Base-by-base conservation (phyloP, 2,329 filamentous ascomycete species). In the Venturia aucupariae region DNA sequence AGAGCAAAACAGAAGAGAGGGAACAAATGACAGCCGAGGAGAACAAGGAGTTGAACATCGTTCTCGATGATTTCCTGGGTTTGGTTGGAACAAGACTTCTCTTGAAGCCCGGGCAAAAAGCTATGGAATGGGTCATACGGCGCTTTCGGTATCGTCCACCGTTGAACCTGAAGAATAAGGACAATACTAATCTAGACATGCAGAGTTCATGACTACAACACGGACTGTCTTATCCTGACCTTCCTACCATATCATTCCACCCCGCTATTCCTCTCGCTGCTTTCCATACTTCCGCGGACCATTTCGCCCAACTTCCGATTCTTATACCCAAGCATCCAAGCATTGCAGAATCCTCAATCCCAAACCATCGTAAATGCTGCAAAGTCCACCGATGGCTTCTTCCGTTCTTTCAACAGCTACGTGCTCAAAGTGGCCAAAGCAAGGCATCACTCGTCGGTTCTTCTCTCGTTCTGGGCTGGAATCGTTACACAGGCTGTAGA, bases 191-290 rank as follows among this genome's bases (percentile, higher is more conserved):
- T 44, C 27, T n/a, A 8, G 27, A 67, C 67, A 60, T 35, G 55
- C 69, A 95, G 92, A 69, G 86, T 96, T 62, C 94, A 99, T 74
- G 90, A 97, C 75, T 88, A 92, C 76, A 97, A 96, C 75, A 93
- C 90, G 4, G 80, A 84, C 3, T 83, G 83, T 41, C 78, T 96
- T 17, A 80, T 97, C 54, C 83, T 92, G 68, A 90, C 92, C 2
- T 97, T 97, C 74, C 81, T 99, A 5, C 94, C 94, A 1, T 97
- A 96, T 75, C 92, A 99, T 74, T 86, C 87, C 8, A 88, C 90
- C 39, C 89, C 90, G 6, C 85, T 90, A 17, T 99, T 99, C 74
- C 82, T 89, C 59, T 92, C 90, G 1, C 80, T 97, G 8, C 81
- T 99, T 32, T 92, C 91, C 1, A 95, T 99, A 65, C 79, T 99